Conservation (phyloP, 2,329 filamentous ascomycete genomes). For the Venturia oleaginea region DNA sequence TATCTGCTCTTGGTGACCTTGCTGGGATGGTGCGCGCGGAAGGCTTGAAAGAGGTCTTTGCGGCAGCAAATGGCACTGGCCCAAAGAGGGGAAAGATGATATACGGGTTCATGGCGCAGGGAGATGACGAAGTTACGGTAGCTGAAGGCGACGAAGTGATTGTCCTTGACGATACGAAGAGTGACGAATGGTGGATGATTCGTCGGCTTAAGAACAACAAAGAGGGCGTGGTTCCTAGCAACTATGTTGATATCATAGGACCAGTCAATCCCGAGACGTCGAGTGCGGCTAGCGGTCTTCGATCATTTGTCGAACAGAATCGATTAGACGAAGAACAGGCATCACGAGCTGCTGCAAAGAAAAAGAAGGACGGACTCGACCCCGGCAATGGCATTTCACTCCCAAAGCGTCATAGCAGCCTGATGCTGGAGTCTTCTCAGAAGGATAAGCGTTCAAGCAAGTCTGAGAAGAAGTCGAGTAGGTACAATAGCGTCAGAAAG, state of each 20-base stretch:
- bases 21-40: constrained; percentile 79
- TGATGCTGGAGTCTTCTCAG: constrained; percentile 40
- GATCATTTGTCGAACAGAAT: constrained; percentile 68
- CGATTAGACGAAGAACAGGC: constrained; percentile 72
- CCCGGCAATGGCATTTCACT: constrained; percentile 71
- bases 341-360: constrained; percentile 59
- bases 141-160: constrained; percentile 83
- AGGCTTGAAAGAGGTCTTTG: constrained; percentile 73
- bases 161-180: constrained; percentile 80
- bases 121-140: constrained; percentile 92
- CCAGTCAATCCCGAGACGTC: constrained; percentile 32
- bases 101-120: constrained; percentile 95
- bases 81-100: constrained; percentile 79
- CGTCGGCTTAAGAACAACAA: constrained; percentile 82
- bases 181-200: constrained; percentile 98
- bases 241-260: constrained; percentile 84
- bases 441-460: constrained; percentile 11
- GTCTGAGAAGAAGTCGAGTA: constrained; percentile 3
- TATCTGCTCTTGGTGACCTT: constrained; percentile 77
- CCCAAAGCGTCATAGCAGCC: constrained; percentile 71
- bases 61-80: constrained; percentile 60
- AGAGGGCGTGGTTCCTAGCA: constrained; percentile 92
- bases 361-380: constrained; percentile 52
- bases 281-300: constrained; percentile 39
- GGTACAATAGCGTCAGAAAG: constrained; percentile 9